A percentile compares a stretch with the other conserved stretches of the same genome.
phyloP scores from a whole-genome alignment of 129 eudicot genomes.

The Pittosporum tobira region DNA sequence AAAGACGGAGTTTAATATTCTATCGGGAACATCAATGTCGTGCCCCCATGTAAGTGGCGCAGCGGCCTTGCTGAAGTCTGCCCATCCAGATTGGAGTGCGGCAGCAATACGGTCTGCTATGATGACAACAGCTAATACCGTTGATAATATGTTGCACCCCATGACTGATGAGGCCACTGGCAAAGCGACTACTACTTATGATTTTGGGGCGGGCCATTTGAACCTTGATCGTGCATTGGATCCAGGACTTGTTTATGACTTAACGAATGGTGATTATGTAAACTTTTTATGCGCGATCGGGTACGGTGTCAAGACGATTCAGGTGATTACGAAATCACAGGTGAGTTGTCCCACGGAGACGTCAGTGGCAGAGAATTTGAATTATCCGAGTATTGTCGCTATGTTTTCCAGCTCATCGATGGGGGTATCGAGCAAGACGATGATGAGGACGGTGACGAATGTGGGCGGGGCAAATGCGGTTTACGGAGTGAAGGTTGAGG shows the following conservation, averaged over 20 bases:
- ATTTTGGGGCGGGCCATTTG: constrained; percentile 73
- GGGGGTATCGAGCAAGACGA: constrained; percentile 54
- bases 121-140: constrained; percentile 66
- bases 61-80: constrained; percentile 78
- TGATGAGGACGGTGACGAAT: constrained; percentile 61
- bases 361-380: constrained; percentile 61
- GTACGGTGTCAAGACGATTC: constrained; percentile 73
- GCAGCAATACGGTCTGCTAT: constrained; percentile 71
- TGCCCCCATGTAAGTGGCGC: constrained; percentile 90
- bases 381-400: constrained; percentile 70
- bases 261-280: constrained; percentile 50
- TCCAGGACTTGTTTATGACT: constrained; percentile 73
- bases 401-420: constrained; percentile 37
- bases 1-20: constrained; percentile 61
- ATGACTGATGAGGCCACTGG: constrained; percentile 75
- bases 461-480: constrained; percentile 62
- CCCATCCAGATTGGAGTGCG: constrained; percentile 89
- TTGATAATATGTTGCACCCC: constrained; percentile 39
- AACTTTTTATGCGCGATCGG: constrained; percentile 68
- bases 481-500: constrained; percentile 41
- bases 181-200: constrained; percentile 62
- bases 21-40: constrained; percentile 86
- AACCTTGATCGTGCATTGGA: constrained; percentile 79
- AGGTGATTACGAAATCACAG: constrained; percentile 64
- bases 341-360: constrained; percentile 54